Percentiles rank a stretch among this genome's conserved stretches.
Evolutionary conservation across 768 basidiomycete genomes (phyloP).

Genomic region (Pilatotrama ljubarskyi): DNA sequence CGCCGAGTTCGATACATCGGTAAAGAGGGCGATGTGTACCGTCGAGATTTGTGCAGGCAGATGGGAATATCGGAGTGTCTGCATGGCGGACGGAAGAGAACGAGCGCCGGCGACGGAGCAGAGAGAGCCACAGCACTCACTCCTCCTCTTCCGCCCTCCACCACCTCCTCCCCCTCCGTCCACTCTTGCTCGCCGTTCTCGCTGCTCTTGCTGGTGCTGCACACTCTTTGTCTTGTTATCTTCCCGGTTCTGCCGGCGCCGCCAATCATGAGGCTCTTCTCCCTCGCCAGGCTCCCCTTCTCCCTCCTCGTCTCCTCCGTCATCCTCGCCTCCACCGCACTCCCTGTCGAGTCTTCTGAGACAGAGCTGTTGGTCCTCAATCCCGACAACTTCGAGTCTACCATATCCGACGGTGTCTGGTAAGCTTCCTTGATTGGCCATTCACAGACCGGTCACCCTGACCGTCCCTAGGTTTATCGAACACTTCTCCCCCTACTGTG

Average conservation of each 20-base stretch:
- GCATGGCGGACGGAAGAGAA: conserved; percentile 38
- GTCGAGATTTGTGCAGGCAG: conserved; percentile 41
- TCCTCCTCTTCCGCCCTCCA: not conserved
- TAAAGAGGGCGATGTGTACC: conserved; percentile 68
- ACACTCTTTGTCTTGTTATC: not conserved
- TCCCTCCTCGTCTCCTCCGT: conserved; percentile 28
- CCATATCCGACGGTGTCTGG: conserved; percentile 63
- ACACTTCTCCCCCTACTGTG: conserved; percentile 85
- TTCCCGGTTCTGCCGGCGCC: not conserved
- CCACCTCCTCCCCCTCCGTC: not conserved
- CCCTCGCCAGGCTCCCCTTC: conserved; percentile 24
- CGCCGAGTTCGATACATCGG: conserved; percentile 61
- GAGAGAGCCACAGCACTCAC: conserved; percentile 1
- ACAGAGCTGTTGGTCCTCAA: conserved; percentile 44
- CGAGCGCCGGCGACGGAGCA: not conserved
- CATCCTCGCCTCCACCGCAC: conserved; percentile 24
- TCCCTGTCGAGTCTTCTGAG: conserved; percentile 28
- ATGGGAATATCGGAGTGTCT: conserved; percentile 56
- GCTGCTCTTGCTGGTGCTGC: not conserved
- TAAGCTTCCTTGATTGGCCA: conserved; percentile 26
- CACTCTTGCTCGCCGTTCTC: not conserved
- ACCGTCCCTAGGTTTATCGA: conserved; percentile 65
- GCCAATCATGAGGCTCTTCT: conserved; percentile 11
- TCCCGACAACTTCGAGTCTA: conserved; percentile 56
- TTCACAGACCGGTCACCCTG: not conserved